Evolutionary conservation across 2,329 filamentous ascomycete genomes (phyloP), one percentile per base, ranked within the genome.

Genomic region (Monilinia fructicola): DNA sequence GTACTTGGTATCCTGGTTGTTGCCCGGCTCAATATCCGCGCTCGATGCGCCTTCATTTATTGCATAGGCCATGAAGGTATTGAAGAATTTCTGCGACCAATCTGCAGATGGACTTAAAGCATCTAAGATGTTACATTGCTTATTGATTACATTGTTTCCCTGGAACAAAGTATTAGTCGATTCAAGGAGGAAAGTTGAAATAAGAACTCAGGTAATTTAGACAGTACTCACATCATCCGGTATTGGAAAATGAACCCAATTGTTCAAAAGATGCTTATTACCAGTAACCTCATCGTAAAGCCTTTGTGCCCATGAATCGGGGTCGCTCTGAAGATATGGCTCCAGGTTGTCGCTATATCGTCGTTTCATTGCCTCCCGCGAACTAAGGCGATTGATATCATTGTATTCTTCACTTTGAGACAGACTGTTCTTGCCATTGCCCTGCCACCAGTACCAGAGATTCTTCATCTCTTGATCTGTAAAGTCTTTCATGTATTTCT

Each of bases 381-480:
- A 54, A 54, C 28, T 54, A 31, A 54, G 7, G 18, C 53, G 53
- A 28, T 54, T 54, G 31, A 54, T 54, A n/a, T 54, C 53, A n/a
- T 54, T 54, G 53, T 54, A 54, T 54, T 54, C 53, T 38, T 31
- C 53, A 54, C 53, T 54, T 54, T 54, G 53, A 16, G 53, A 54
- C 10, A 54, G 16, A 54, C 53, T 21, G 28, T 38, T 54, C 26
- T n/a, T 31, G 28, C 53, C 53, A 21, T 54, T 54, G n/a, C 53
- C 53, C 28, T 54, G 53, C 53, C 53, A 54, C 53, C 53, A 54
- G 21, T 54, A 54, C 53, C 53, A 54, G 28, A 54, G 53, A 18
- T 54, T 31, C 28, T 54, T 54, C 28, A 38, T 54, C 16, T 54
- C 53, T 21, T 54, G 7, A 4, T 54, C 53, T n/a, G 53, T 54